Evolutionary conservation across 352 stramenopile genomes (phyloP).

Genomic region (Phytopythium helicoides): DNA sequence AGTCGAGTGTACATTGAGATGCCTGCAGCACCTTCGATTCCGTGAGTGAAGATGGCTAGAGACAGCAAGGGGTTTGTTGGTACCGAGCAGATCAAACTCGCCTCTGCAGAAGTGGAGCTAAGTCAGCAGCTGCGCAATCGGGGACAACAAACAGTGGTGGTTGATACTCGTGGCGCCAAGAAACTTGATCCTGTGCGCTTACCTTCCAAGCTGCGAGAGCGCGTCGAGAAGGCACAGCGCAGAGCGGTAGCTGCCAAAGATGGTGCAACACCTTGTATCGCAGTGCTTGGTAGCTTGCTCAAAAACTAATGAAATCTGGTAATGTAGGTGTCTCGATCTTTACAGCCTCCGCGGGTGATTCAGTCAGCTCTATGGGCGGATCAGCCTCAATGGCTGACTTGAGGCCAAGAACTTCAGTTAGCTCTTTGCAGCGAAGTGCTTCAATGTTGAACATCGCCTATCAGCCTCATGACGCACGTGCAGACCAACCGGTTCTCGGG

Average conservation of each 20-base stretch:
- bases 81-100: not conserved
- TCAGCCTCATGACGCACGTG: not conserved
- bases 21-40: no score
- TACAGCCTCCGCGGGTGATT: constrained; percentile 5
- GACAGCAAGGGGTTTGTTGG: no score
- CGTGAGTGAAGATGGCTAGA: no score
- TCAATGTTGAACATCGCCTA: not conserved
- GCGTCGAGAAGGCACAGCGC: constrained; percentile 56
- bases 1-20: no score
- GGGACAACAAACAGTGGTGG: constrained; percentile 9
- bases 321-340: constrained; percentile 55
- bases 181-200: constrained; percentile 56
- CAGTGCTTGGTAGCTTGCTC: not conserved
- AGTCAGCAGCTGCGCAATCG: not conserved
- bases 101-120: not conserved
- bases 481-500: not conserved
- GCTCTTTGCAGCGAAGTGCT: not conserved
- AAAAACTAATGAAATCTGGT: constrained; percentile 1
- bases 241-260: constrained; percentile 69
- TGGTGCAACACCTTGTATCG: constrained; percentile 11
- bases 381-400: not conserved
- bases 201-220: constrained; percentile 57
- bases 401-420: not conserved
- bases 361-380: not conserved
- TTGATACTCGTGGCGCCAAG: constrained; percentile 61